Percentiles rank a stretch among this genome's conserved stretches.
Evolutionary conservation across 345 rosid genomes (phyloP).

Genomic region (Hibiscus tridactylites): DNA sequence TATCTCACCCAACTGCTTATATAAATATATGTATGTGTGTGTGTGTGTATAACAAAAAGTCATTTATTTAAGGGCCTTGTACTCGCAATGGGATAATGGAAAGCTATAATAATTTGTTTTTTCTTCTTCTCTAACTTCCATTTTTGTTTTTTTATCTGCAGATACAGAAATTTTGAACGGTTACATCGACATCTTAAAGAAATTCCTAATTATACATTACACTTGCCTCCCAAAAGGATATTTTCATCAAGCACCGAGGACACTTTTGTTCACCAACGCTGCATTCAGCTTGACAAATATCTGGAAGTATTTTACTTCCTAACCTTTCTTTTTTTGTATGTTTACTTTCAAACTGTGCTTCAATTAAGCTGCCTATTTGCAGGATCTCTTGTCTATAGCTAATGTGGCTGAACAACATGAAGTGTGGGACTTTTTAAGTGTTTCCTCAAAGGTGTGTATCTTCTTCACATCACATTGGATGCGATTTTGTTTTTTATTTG

Average conservation of each 20-base stretch:
- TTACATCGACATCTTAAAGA: constrained; percentile 91
- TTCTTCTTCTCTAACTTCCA: constrained; percentile 3
- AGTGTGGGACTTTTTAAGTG: constrained; percentile 98
- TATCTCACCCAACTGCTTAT: constrained; percentile 18
- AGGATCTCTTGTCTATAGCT: constrained; percentile 95
- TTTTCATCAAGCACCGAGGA: constrained; percentile 98
- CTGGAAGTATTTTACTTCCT: constrained; percentile 51
- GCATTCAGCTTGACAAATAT: constrained; percentile 93
- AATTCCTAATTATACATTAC: constrained; percentile 90
- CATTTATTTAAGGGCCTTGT: neutral
- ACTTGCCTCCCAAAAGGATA: constrained; percentile 97
- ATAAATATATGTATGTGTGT: neutral
- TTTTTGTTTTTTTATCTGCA: constrained; percentile 22
- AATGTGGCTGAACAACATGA: constrained; percentile 99
- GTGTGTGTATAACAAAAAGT: neutral
- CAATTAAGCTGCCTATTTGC: constrained; percentile 20
- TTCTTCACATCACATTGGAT: constrained; percentile 5
- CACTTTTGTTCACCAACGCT: constrained; percentile 95
- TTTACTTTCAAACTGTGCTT: constrained; percentile 10
- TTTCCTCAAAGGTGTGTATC: constrained; percentile 65
- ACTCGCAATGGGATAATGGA: neutral
- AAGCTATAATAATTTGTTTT: constrained; percentile 7
- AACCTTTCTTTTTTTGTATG: constrained; percentile 9
- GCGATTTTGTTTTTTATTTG: neutral
- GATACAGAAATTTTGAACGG: constrained; percentile 95